A percentile compares a stretch with the other conserved stretches of the same genome.
Conservation (phyloP, 1,284 basidiomycete species). For the Rhodotorula mucilaginosa region DNA sequence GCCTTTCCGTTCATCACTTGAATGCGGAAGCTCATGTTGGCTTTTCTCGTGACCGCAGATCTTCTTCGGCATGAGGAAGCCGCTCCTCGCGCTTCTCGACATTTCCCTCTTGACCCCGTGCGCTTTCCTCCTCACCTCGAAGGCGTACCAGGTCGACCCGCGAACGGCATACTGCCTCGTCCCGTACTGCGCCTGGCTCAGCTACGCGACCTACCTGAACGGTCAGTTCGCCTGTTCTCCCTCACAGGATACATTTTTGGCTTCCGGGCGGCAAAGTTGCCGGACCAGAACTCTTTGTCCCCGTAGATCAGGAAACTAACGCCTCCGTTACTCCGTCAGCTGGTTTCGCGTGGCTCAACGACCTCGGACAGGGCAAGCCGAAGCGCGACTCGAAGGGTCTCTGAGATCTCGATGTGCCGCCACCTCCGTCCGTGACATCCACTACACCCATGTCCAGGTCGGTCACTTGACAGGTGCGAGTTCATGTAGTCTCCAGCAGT, state of each 20-base stretch:
- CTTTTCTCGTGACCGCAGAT: slow-evolving; percentile 46
- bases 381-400: neutral
- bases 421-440: neutral
- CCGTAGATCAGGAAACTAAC: neutral
- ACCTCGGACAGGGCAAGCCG: slow-evolving; percentile 9
- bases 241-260: neutral
- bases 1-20: neutral
- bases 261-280: too few relatives aligned
- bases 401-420: neutral
- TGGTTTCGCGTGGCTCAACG: slow-evolving; percentile 24
- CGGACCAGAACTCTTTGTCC: too few relatives aligned
- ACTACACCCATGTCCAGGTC: too few relatives aligned
- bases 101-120: slow-evolving; percentile 61
- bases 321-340: neutral
- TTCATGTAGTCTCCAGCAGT: too few relatives aligned
- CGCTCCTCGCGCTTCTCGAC: slow-evolving; percentile 59
- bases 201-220: slow-evolving; percentile 69
- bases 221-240: slow-evolving; percentile 41
- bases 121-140: slow-evolving; percentile 63
- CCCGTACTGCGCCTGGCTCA: slow-evolving; percentile 56
- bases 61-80: slow-evolving; percentile 61
- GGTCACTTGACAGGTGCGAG: too few relatives aligned
- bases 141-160: slow-evolving; percentile 30
- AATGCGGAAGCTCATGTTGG: neutral
- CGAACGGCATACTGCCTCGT: slow-evolving; percentile 30